Conservation (phyloP, 352 stramenopile genomes). For the Phytophthora sp. region DNA sequence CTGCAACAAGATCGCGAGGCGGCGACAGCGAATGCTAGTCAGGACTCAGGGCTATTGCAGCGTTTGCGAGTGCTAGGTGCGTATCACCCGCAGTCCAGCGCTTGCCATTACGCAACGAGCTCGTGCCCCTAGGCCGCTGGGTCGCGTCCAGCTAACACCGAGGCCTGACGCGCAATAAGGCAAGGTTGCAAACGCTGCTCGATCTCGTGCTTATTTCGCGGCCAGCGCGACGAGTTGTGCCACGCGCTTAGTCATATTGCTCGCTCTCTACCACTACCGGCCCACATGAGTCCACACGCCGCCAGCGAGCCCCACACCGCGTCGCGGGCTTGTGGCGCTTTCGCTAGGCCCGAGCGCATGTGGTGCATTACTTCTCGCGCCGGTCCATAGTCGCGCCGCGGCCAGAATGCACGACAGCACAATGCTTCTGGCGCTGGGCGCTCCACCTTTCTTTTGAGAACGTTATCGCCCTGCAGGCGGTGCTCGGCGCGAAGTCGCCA, state of each 20-base stretch:
- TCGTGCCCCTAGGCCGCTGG: not conserved
- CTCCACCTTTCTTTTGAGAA: slow-evolving; percentile 33
- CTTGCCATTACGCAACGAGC: slow-evolving; percentile 9
- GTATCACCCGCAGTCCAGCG: slow-evolving; percentile 22
- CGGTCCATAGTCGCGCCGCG: slow-evolving; percentile 13
- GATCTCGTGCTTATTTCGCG: slow-evolving; percentile 6
- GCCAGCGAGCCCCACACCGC: not conserved
- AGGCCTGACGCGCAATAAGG: slow-evolving; percentile 11
- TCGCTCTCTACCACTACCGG: slow-evolving; percentile 9
- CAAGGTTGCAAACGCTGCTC: not conserved
- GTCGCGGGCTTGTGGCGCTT: slow-evolving; percentile 12
- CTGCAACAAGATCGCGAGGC: slow-evolving; percentile 14
- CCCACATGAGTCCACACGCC: not conserved
- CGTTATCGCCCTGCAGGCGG: slow-evolving; percentile 26
- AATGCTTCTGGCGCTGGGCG: slow-evolving; percentile 6
- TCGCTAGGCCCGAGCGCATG: slow-evolving; percentile 20
- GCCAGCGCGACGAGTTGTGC: not conserved
- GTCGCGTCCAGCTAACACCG: no score
- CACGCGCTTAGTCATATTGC: slow-evolving; percentile 10
- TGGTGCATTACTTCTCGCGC: slow-evolving; percentile 26
- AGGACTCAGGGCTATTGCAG: slow-evolving; percentile 1
- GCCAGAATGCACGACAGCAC: slow-evolving; percentile 22
- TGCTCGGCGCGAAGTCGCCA: not conserved
- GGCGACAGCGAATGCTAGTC: slow-evolving; percentile 7
- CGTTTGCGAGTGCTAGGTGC: slow-evolving; percentile 4